phyloP scores from a whole-genome alignment of 2,329 filamentous ascomycete genomes.

The Microcyclospora tardicrescens region DNA sequence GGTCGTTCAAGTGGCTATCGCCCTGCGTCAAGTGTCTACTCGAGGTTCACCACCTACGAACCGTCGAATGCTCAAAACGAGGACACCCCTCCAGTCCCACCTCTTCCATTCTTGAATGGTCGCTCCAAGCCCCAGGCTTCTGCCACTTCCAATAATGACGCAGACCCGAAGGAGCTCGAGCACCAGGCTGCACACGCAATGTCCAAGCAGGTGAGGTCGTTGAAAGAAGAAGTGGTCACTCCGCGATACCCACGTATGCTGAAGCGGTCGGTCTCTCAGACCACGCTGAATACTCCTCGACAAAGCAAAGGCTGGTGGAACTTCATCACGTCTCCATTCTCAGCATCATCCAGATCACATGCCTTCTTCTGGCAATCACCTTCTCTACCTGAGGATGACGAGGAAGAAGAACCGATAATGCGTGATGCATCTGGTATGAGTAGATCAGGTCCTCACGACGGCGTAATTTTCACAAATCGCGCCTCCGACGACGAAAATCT shows the following conservation, averaged over 20 bases:
- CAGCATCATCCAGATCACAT: constrained; percentile 11
- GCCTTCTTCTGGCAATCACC: constrained; percentile 17
- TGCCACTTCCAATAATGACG: too few relatives aligned
- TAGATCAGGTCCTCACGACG: constrained; percentile 7
- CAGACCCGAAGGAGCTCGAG: too few relatives aligned
- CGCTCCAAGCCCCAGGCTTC: too few relatives aligned
- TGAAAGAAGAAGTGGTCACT: constrained; percentile 35
- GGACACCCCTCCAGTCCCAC: constrained; percentile 47
- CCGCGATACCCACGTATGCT: background rate
- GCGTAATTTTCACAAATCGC: constrained; percentile 13
- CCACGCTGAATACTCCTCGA: constrained; percentile 40
- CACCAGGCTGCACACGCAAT: too few relatives aligned
- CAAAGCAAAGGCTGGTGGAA: constrained; percentile 66
- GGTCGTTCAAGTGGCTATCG: constrained; percentile 22
- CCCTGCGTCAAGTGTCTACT: constrained; percentile 48
- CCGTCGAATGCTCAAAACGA: constrained; percentile 10
- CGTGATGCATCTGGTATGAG: constrained; percentile 14
- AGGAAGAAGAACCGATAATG: constrained; percentile 10
- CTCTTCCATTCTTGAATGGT: constrained; percentile 31
- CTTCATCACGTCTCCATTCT: constrained; percentile 58
- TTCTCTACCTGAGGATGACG: constrained; percentile 4
- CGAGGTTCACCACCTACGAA: constrained; percentile 35
- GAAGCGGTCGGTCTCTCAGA: constrained; percentile 15
- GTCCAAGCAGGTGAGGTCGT: constrained; percentile 10
- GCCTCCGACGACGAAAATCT: constrained; percentile 8